phyloP scores from a whole-genome alignment of 2,329 filamentous ascomycete species.

The Aspergillus candidus region DNA sequence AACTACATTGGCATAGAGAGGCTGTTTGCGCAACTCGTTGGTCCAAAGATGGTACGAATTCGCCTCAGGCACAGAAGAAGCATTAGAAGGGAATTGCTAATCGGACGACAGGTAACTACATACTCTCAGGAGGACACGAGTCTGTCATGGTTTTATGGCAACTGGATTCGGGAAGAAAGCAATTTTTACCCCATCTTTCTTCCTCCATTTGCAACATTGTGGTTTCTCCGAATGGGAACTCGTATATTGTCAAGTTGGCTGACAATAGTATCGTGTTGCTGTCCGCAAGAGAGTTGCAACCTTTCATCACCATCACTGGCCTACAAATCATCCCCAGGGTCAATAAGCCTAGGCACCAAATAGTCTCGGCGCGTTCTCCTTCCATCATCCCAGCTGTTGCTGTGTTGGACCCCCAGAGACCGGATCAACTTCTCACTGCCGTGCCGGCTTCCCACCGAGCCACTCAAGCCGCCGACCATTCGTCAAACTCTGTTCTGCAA shows the following conservation, averaged over 20 bases:
- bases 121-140: constrained; percentile 88
- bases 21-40: constrained; percentile 81
- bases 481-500: constrained; percentile 60
- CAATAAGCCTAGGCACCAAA: constrained; percentile 42
- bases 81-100: constrained; percentile 14
- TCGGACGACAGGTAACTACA: constrained; percentile 66
- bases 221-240: constrained; percentile 70
- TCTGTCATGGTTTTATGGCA: constrained; percentile 91
- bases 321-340: constrained; percentile 56
- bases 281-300: constrained; percentile 81
- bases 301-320: constrained; percentile 76
- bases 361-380: neutral
- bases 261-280: constrained; percentile 90
- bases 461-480: constrained; percentile 30
- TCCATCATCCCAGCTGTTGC: constrained; percentile 45
- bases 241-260: constrained; percentile 77
- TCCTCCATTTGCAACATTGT: constrained; percentile 78
- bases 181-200: constrained; percentile 84
- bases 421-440: constrained; percentile 61
- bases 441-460: constrained; percentile 52
- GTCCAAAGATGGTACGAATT: constrained; percentile 71
- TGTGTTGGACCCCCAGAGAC: constrained; percentile 55
- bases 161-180: constrained; percentile 73
- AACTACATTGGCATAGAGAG: constrained; percentile 86
- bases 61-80: neutral